Base-by-base conservation (phyloP, 2,329 filamentous ascomycete species). In the Exophiala oligosperma region DNA sequence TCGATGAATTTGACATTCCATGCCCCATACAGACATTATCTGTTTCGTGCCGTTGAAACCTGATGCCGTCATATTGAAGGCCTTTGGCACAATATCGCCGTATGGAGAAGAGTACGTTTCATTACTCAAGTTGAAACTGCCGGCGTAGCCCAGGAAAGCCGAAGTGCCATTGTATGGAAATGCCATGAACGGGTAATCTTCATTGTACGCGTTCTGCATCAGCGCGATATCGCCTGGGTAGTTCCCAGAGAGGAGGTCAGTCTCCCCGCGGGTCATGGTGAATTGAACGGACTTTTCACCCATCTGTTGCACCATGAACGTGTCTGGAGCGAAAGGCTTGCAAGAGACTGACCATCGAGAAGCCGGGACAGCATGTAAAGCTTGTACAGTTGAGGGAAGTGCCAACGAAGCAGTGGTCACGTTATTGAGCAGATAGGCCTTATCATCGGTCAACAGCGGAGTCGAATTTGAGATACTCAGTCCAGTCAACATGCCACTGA, bases 1-100 rank as follows among this genome's bases (percentile, higher is more conserved):
- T 28, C 46, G 46, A 4, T 24, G 29, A 29, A 48, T 21, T 21
- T 21, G 14, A 21, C 46, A 48, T 48, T 24, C 24, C 59, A 38
- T 64, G 59, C 26, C 37, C 29, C 11, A 58, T 38, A 40, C 52
- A 58, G 26, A 57, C 38, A 50, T 47, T 37, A 49, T 55, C 55
- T 2, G 48, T 28, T 41, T 56, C 6, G 37, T 54, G 29, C 35
- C 43, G 9, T 54, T 44, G 51, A 54, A 54, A 21, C 51, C 51
- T 12, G 37, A 47, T 14, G 51, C 23, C 7, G 51, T 49, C 51
- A 54, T 54, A 14, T 54, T 54, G 51, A 54, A 54, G 8, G 51
- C 51, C 44, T 46, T 54, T 2, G 32, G 24, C 12, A 24, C 14
- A 28, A 54, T 46, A 5, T 38, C 37, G 51, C 51, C 51, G 28